Conservation (phyloP, 257 asterid genomes). For the Knoxia roxburghii region DNA sequence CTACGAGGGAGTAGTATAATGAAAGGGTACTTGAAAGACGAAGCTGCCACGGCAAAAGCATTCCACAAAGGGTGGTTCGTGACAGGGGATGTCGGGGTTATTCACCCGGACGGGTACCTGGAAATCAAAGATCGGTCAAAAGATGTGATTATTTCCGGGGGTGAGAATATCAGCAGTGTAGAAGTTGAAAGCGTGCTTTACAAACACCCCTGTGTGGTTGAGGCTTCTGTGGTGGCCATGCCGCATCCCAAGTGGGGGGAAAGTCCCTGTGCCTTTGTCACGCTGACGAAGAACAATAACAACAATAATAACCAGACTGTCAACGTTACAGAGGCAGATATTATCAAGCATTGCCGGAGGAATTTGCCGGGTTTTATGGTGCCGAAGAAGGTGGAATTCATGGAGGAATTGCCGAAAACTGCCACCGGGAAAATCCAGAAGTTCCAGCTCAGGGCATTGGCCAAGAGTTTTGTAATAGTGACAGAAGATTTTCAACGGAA, state of each 20-base stretch:
- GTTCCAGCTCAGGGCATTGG: slow-evolving; percentile 51
- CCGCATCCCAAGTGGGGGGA: slow-evolving; percentile 83
- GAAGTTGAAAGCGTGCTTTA: slow-evolving; percentile 66
- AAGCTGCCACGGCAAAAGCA: slow-evolving; percentile 40
- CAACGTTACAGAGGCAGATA: slow-evolving; percentile 34
- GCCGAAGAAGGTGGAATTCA: slow-evolving; percentile 60
- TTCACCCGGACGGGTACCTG: slow-evolving; percentile 77
- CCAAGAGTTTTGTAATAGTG: slow-evolving; percentile 28
- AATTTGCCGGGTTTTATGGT: slow-evolving; percentile 68
- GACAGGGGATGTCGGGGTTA: slow-evolving; percentile 82
- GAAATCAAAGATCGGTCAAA: slow-evolving; percentile 83
- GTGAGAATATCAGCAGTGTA: slow-evolving; percentile 85
- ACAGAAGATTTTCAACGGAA: slow-evolving; percentile 17
- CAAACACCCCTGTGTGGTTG: slow-evolving; percentile 46
- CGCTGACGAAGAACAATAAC: not conserved
- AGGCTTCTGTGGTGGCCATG: slow-evolving; percentile 95
- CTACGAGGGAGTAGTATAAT: slow-evolving; percentile 75
- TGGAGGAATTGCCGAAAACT: slow-evolving; percentile 67
- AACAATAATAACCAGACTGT: not conserved
- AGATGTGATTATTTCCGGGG: slow-evolving; percentile 88
- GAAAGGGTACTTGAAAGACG: slow-evolving; percentile 78
- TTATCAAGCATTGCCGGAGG: slow-evolving; percentile 49
- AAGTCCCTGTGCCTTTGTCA: slow-evolving; percentile 42
- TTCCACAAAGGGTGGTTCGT: slow-evolving; percentile 66
- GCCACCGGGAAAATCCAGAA: slow-evolving; percentile 71